Conservation (phyloP, 805 yeast genomes). For the Kodamaea jinghongensis region DNA sequence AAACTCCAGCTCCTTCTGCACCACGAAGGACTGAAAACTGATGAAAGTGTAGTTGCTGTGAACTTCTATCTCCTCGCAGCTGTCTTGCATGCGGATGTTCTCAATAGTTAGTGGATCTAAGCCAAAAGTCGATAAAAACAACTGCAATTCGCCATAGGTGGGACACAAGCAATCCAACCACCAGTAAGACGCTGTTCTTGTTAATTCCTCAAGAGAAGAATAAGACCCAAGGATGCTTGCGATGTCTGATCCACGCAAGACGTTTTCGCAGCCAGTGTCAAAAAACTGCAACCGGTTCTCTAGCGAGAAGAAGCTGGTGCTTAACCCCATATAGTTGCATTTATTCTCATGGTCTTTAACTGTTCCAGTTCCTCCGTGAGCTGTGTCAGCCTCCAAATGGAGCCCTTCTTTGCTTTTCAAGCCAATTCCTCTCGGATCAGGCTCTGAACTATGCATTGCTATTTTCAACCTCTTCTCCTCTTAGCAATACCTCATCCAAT, state of each 20-base stretch:
- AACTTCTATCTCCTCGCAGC: constrained; percentile 21
- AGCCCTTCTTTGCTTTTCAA: too few species aligned
- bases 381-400: too few species aligned
- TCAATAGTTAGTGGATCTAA: constrained; percentile 23
- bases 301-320: too few species aligned
- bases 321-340: too few species aligned
- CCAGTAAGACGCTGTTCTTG: constrained; percentile 60
- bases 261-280: constrained; percentile 77
- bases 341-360: too few species aligned
- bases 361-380: too few species aligned
- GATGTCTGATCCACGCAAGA: constrained; percentile 85
- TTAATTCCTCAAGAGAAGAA: constrained; percentile 24
- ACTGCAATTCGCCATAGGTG: constrained; percentile 20
- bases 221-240: constrained; percentile 66
- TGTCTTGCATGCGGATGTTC: constrained; percentile 22
- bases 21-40: constrained; percentile 22
- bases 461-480: too few species aligned
- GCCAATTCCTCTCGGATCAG: too few species aligned
- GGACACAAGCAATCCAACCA: constrained; percentile 43
- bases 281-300: constrained; percentile 88
- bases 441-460: too few species aligned
- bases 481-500: too few species aligned
- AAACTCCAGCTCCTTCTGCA: constrained; percentile 61
- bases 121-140: constrained; percentile 20
- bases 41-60: constrained; percentile 21